Base-by-base conservation (phyloP, 2,329 filamentous ascomycete genomes). In the Fusarium sp. region DNA sequence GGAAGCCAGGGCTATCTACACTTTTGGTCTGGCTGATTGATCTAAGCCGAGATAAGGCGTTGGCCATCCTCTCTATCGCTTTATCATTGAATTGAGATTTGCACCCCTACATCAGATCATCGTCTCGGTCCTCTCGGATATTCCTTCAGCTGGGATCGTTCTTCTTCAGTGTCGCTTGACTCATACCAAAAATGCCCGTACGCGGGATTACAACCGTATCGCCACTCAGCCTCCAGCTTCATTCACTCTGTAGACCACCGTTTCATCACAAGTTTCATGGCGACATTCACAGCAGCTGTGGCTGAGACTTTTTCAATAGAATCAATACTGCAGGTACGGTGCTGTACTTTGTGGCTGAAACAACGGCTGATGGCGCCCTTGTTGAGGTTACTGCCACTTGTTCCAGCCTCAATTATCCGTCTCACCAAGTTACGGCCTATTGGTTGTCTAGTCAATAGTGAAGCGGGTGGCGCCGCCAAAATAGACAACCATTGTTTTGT, bases 401-500 rank as follows among this genome's bases (percentile, higher is more conserved):
- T 23, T 23, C 31, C 21, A 49, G 36, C 42, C 39, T 8, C 25
- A 25, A 25, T 25, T 9, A 6, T 9, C 25, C 17, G 17, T 21
- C 46, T 27, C 25, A 43, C 29, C n/a, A 23, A 21, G 21, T 20
- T 6, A 13, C 31, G 9, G 15, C n/a, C 37, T 20, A 46, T 49
- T 47, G 46, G 46, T 36, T 35, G 36, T 45, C 55, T 13, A 46
- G 25, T 60, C 40, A 42, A 46, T 41, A 35, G 27, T 5, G 33
- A 60, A 53, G 58, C 58, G 58, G 58, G 46, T 52, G 58, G 55
- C 55, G 40, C 58, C 58, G 40, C 40, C 58, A 53, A n/a, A n/a
- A 10, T 5, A 39, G 27, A 52, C 23, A 25, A 25, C 31, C 35
- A 46, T 46, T 53, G 55, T 46, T 51, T 59, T 37, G 45, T 25